Evolutionary conservation across 257 asterid species (phyloP), one percentile per base, ranked within the genome.

Genomic region (Penstemon eatonii): DNA sequence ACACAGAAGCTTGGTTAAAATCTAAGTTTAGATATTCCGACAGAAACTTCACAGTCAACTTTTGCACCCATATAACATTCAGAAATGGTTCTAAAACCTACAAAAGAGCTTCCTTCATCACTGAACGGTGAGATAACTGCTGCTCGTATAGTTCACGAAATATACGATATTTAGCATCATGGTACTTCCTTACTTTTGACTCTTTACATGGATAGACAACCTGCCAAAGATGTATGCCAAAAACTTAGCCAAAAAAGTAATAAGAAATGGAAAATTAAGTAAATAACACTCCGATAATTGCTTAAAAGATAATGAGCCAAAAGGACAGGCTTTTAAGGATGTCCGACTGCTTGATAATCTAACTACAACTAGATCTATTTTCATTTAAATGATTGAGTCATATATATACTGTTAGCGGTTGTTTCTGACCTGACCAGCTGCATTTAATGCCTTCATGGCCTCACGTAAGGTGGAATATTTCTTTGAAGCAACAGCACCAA

Each of bases 401-500:
- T 36, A n/a, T 13, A 59, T 15, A 62, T 49, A 11, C 60, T 45
- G 43, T 9, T 11, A 40, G 47, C 33, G 56, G 68, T 63, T 8
- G 56, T 36, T 44, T 66, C 78, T 4, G 80, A 91, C 98, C 92
- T 86, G 84, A 56, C 99, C 99, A 68, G 97, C 85, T 68, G 97
- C 96, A 70, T 86, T 94, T 51, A 94, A 73, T 51, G 96, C 89
- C 79, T 76, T 87, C 99, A 91, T 94, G 79, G 97, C 99, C 25
- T 91, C 91, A 60, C 79, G 82, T 25, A 91, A 67, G 0, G 90
- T 83, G 70, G 74, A 63, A 75, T 89, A 87, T 51, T 81, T 85
- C 86, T 91, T 87, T 18, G 99, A 86, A 69, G 99, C 99, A 75
- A 94, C 97, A 68, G 96, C 91, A 73, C 99, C 99, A 74, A 91